A percentile compares a stretch with the other conserved stretches of the same genome.
Evolutionary conservation across 2,329 filamentous ascomycete species (phyloP).

Genomic region (Tolypocladium paradoxum): DNA sequence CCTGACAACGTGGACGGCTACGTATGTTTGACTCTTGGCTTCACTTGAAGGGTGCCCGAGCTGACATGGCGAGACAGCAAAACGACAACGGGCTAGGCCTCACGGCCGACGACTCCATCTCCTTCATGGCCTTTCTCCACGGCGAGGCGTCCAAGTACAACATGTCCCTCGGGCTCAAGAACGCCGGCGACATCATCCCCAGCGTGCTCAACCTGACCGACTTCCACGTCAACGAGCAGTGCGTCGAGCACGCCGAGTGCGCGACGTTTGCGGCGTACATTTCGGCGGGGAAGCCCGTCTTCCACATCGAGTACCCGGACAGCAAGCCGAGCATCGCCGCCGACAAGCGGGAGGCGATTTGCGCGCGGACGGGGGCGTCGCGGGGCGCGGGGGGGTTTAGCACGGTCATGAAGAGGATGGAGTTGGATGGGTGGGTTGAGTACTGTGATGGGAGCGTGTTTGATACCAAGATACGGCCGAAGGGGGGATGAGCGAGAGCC

Average conservation of each 20-base stretch:
- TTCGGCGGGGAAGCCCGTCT: constrained; percentile 53
- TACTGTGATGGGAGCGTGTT: constrained; percentile 33
- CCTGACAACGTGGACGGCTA: constrained; percentile 63
- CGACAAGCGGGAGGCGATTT: constrained; percentile 27
- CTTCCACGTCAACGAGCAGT: constrained; percentile 63
- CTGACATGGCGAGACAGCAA: constrained; percentile 17
- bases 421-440: constrained; percentile 51
- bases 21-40: constrained; percentile 20
- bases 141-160: constrained; percentile 38
- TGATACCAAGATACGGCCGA: no score
- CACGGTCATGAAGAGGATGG: constrained; percentile 54
- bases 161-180: constrained; percentile 58
- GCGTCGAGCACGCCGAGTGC: constrained; percentile 50
- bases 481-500: no score
- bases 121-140: constrained; percentile 51
- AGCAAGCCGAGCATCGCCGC: constrained; percentile 28
- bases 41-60: background rate
- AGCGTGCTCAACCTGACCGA: constrained; percentile 38
- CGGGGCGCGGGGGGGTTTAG: constrained; percentile 43
- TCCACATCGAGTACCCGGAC: constrained; percentile 61
- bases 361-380: constrained; percentile 25
- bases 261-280: constrained; percentile 46
- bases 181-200: constrained; percentile 49
- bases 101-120: constrained; percentile 43
- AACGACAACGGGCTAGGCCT: constrained; percentile 53